Percentiles rank a stretch among this genome's conserved stretches.
Conservation (phyloP, 1,139 yeast species). For the Magnusiomyces sp. region DNA sequence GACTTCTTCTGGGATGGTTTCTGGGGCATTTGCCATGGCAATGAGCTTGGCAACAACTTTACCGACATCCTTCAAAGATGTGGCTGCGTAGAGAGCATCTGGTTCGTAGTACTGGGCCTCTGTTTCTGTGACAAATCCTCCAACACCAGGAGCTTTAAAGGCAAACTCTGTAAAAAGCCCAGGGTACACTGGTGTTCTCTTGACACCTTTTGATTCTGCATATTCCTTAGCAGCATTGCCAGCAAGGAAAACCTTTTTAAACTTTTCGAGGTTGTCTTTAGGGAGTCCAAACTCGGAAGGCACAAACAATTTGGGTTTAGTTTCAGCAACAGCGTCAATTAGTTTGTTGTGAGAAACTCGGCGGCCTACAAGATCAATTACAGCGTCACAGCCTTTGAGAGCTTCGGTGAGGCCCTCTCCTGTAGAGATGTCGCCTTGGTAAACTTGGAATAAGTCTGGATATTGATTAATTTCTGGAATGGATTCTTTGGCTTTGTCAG, state of each 20-base stretch:
- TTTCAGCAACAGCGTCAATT: constrained; percentile 34
- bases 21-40: constrained; percentile 30
- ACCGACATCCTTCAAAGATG: constrained; percentile 43
- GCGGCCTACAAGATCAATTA: constrained; percentile 39
- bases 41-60: constrained; percentile 41
- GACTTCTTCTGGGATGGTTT: constrained; percentile 39
- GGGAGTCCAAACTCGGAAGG: constrained; percentile 60
- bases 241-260: constrained; percentile 33
- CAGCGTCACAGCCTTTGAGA: constrained; percentile 43
- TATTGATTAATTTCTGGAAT: constrained; percentile 22
- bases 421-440: constrained; percentile 21
- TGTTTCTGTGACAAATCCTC: constrained; percentile 32
- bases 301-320: constrained; percentile 43
- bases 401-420: constrained; percentile 30
- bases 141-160: constrained; percentile 32
- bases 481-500: constrained; percentile 30
- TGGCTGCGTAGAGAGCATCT: constrained; percentile 8
- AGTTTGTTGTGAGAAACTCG: constrained; percentile 28
- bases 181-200: constrained; percentile 43
- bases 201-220: constrained; percentile 42
- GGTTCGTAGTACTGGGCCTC: constrained; percentile 20
- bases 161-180: constrained; percentile 37
- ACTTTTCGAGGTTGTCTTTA: constrained; percentile 19
- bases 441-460: constrained; percentile 20
- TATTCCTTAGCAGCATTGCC: constrained; percentile 38